phyloP scores from a whole-genome alignment of 2,329 filamentous ascomycete genomes.

The Pseudopyricularia javanii region DNA sequence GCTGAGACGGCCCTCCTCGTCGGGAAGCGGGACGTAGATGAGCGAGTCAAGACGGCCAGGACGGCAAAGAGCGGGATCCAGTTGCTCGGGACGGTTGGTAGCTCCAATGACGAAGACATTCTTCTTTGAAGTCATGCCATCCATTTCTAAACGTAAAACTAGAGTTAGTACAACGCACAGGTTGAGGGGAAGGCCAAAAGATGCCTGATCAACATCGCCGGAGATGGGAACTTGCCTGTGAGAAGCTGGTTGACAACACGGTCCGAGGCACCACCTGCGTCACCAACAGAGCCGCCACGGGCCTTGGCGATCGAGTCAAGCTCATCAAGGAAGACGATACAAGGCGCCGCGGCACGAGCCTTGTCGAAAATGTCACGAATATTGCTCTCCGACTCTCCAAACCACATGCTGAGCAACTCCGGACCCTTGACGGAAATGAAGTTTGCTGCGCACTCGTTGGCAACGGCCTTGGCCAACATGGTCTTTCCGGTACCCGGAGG shows the following conservation, averaged over 20 bases:
- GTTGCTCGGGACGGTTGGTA: conserved; percentile 96
- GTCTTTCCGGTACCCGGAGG: conserved; percentile 99
- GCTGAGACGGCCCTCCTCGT: conserved; percentile 76
- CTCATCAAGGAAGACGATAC: conserved; percentile 97
- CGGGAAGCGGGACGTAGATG: conserved; percentile 94
- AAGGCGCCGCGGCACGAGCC: conserved; percentile 93
- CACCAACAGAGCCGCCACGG: conserved; percentile 89
- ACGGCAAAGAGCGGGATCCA: conserved; percentile 95
- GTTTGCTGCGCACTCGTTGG: conserved; percentile 98
- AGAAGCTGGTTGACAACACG: conserved; percentile 99
- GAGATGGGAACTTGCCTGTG: conserved; percentile 54
- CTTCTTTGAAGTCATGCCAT: conserved; percentile 99
- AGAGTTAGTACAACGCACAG: not conserved
- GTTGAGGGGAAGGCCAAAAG: not conserved
- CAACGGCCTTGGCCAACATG: conserved; percentile 96
- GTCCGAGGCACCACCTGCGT: conserved; percentile 95
- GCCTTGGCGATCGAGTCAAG: conserved; percentile 98
- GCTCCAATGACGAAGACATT: conserved; percentile 99
- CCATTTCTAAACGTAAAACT: conserved; percentile 58
- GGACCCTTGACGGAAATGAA: conserved; percentile 99
- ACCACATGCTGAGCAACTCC: conserved; percentile 99
- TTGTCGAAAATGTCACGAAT: conserved; percentile 99
- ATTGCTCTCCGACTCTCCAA: conserved; percentile 99
- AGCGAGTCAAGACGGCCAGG: conserved; percentile 97
- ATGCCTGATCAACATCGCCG: no score